Conservation (phyloP, 2,329 filamentous ascomycete genomes). For the Arachnomyces sp. region DNA sequence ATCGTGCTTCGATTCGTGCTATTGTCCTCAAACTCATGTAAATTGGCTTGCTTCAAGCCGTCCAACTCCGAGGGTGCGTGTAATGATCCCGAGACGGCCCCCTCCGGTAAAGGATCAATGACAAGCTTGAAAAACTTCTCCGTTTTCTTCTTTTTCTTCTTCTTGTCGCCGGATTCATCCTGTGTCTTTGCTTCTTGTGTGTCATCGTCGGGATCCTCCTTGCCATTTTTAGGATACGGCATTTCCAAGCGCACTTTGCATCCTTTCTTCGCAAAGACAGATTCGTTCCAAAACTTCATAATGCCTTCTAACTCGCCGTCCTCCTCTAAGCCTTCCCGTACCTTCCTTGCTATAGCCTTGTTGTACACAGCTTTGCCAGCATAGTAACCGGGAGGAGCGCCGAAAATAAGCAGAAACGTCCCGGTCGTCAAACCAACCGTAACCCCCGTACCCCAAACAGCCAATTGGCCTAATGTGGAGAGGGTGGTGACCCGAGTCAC, state of each 20-base stretch:
- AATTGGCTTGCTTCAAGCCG: no score
- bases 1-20: no score
- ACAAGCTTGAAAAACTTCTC: no score
- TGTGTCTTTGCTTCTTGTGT: neutral
- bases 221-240: slow-evolving; percentile 1
- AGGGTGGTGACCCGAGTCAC: slow-evolving; percentile 5
- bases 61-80: no score
- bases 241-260: slow-evolving; percentile 4
- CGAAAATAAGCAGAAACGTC: slow-evolving; percentile 4
- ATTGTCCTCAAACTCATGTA: no score
- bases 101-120: no score
- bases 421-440: slow-evolving; percentile 4
- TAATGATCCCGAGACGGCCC: no score
- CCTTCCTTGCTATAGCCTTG: slow-evolving; percentile 8
- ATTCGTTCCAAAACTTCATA: slow-evolving; percentile 8
- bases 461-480: slow-evolving; percentile 6
- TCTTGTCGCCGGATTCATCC: neutral
- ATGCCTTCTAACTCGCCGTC: slow-evolving; percentile 8
- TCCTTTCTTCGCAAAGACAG: slow-evolving; percentile 6
- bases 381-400: slow-evolving; percentile 8
- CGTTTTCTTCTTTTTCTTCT: slow-evolving; percentile 5
- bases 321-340: slow-evolving; percentile 4
- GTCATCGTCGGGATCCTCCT: neutral
- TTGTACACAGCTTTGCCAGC: slow-evolving; percentile 9
- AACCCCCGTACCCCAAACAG: slow-evolving; percentile 9